These are phyloP conservation scores for Eucalyptus guilfoylei DNA, from an alignment of 345 rosid genomes.

Conservation along the genomic window DNA sequence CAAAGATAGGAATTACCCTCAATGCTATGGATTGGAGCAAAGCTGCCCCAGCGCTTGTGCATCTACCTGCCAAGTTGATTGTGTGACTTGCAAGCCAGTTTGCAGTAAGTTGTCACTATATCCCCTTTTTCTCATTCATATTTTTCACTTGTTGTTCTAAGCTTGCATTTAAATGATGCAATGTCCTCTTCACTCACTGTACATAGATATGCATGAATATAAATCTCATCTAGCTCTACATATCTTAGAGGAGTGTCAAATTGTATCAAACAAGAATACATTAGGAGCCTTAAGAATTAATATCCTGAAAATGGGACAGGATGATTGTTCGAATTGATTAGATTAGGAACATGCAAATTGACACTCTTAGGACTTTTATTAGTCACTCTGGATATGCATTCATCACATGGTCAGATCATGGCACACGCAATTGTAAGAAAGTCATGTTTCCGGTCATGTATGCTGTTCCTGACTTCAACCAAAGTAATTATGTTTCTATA, in stretches of 20 bases:
- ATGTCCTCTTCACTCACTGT: background rate
- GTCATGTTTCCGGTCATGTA: background rate
- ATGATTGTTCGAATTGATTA: background rate
- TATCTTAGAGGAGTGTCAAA: background rate
- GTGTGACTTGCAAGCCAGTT: constrained; percentile 48
- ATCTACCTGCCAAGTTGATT: constrained; percentile 38
- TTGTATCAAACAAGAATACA: background rate
- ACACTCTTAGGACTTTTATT: background rate
- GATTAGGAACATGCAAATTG: background rate
- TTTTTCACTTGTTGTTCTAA: background rate
- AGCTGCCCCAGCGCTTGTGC: constrained; percentile 40
- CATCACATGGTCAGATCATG: background rate
- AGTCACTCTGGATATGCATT: background rate
- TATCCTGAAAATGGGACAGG: background rate
- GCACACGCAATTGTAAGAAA: background rate
- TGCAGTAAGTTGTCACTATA: constrained; percentile 24
- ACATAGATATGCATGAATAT: background rate
- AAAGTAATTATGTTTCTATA: background rate
- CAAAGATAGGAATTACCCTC: constrained; percentile 12
- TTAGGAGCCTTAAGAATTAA: background rate
- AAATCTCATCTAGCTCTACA: background rate
- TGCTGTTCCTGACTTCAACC: background rate
- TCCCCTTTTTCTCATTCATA: background rate
- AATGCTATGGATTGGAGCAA: constrained; percentile 28
- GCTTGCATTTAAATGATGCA: background rate